A percentile compares a stretch with the other conserved stretches of the same genome.
phyloP scores from a whole-genome alignment of 2,329 filamentous ascomycete genomes.

The Hymenoscyphus fraxineus region DNA sequence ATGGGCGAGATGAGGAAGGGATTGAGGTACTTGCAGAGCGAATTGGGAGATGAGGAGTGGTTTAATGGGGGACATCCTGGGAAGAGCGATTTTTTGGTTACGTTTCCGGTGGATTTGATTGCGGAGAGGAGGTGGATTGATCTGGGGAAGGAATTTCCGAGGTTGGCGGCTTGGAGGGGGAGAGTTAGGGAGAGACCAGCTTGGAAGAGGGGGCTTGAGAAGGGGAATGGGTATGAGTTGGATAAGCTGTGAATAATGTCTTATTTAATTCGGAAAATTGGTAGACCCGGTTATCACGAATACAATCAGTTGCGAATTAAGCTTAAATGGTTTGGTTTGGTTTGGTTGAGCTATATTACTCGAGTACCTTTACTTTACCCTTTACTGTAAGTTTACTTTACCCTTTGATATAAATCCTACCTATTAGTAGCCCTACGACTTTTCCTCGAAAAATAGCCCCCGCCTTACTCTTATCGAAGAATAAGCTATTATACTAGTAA shows the following conservation, averaged over 20 bases:
- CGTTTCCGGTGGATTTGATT: constrained; percentile 36
- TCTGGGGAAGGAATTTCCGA: constrained; percentile 33
- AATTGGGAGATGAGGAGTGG: constrained; percentile 29
- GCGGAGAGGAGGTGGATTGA: constrained; percentile 33
- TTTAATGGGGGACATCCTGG: constrained; percentile 35
- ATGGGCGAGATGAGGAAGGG: constrained; percentile 24
- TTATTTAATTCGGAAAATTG: too few species aligned
- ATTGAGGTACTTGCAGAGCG: constrained; percentile 25
- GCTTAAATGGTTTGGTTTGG: too few species aligned
- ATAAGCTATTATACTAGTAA: too few species aligned
- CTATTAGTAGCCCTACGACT: too few species aligned
- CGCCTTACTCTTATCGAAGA: too few species aligned
- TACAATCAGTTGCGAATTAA: too few species aligned
- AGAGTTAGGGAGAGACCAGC: constrained; percentile 31
- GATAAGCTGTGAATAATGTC: background rate
- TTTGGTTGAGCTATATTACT: too few species aligned
- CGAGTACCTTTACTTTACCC: too few species aligned
- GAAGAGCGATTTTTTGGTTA: constrained; percentile 36
- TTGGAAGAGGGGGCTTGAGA: constrained; percentile 34
- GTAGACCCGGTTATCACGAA: too few species aligned
- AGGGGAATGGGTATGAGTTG: constrained; percentile 35
- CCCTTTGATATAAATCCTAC: too few species aligned
- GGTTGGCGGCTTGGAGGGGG: constrained; percentile 33
- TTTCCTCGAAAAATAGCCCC: too few species aligned
- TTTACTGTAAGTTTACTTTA: too few species aligned